Conservation (phyloP, 768 basidiomycete species). For the Tremella fuciformis region DNA sequence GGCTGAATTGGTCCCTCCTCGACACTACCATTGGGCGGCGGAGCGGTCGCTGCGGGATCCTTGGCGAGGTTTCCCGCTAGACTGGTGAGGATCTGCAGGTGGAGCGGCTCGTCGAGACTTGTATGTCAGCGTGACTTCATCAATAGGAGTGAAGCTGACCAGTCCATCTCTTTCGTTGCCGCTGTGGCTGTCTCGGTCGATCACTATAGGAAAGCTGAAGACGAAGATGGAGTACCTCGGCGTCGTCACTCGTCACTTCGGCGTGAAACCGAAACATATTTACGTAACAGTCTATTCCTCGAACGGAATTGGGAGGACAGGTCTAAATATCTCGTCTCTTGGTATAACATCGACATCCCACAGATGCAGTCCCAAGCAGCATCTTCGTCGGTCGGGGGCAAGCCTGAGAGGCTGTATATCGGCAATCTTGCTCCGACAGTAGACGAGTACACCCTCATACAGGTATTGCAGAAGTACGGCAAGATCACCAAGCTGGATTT, state of each 20-base stretch:
- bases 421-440: conserved; percentile 84
- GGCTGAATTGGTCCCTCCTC: conserved; percentile 12
- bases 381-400: conserved; percentile 32
- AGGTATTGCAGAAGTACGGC: conserved; percentile 86
- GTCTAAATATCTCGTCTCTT: not conserved
- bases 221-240: no score
- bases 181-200: not conserved
- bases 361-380: conserved; percentile 10
- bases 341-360: not conserved
- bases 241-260: no score
- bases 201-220: no score
- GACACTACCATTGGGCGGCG: not conserved
- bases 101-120: conserved; percentile 48
- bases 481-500: conserved; percentile 90
- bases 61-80: conserved; percentile 40
- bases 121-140: not conserved
- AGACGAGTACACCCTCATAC: conserved; percentile 87
- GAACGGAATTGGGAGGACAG: no score
- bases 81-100: conserved; percentile 43
- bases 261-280: no score
- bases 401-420: conserved; percentile 73
- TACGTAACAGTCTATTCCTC: no score
- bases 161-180: conserved; percentile 31
- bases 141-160: conserved; percentile 19
- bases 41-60: not conserved